Conservation (phyloP, 2,329 filamentous ascomycete genomes). For the Aspergillus sp. region DNA sequence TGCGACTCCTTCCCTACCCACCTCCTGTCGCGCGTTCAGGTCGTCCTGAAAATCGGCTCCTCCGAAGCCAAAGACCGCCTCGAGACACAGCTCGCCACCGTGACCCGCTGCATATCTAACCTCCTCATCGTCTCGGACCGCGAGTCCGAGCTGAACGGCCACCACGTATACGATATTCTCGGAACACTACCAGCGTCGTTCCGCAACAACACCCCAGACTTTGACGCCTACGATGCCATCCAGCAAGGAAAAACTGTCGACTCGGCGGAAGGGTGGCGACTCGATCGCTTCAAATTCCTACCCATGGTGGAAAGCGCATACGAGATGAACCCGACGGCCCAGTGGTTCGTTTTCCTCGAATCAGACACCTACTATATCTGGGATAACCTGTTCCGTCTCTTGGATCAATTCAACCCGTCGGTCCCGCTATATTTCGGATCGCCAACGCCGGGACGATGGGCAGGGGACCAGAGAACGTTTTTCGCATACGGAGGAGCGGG, state of each 20-base stretch:
- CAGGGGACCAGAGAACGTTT: slow-evolving; percentile 27
- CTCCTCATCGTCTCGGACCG: slow-evolving; percentile 55
- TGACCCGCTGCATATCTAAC: slow-evolving; percentile 52
- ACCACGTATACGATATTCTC: slow-evolving; percentile 48
- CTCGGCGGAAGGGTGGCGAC: slow-evolving; percentile 49
- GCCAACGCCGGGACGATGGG: slow-evolving; percentile 41
- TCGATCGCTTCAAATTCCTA: slow-evolving; percentile 60
- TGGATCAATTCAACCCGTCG: slow-evolving; percentile 50
- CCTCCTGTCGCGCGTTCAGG: slow-evolving; percentile 44
- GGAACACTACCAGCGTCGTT: slow-evolving; percentile 46
- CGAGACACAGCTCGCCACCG: slow-evolving; percentile 51
- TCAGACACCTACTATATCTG: slow-evolving; percentile 54
- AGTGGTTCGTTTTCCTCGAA: slow-evolving; percentile 59
- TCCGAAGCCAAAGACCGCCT: slow-evolving; percentile 43
- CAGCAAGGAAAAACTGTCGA: slow-evolving; percentile 30
- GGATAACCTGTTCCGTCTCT: slow-evolving; percentile 49
- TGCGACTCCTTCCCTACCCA: slow-evolving; percentile 33
- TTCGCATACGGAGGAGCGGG: slow-evolving; percentile 54
- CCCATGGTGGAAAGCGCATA: slow-evolving; percentile 56
- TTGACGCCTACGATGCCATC: slow-evolving; percentile 45
- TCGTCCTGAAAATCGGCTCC: slow-evolving; percentile 52
- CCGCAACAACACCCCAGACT: slow-evolving; percentile 35
- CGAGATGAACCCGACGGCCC: slow-evolving; percentile 46
- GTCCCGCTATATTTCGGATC: slow-evolving; percentile 52
- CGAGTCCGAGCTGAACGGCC: slow-evolving; percentile 46